A percentile compares a stretch with the other conserved stretches of the same genome.
phyloP scores from a whole-genome alignment of 805 yeast species.

The Metschnikowia anglica region DNA sequence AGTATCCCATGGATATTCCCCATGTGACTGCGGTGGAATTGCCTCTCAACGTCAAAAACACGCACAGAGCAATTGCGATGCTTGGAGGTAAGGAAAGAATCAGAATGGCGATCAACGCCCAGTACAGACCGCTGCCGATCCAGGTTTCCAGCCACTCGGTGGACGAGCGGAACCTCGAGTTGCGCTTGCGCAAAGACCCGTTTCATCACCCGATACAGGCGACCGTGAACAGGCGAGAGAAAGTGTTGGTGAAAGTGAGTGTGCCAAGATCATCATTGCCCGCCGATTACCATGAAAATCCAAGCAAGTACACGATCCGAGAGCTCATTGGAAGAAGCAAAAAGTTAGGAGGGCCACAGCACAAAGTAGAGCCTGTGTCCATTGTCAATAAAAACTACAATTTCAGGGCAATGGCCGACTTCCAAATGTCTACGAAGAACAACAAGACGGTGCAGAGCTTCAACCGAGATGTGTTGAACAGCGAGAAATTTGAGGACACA shows the following conservation, averaged over 20 bases:
- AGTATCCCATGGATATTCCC: conserved; percentile 68
- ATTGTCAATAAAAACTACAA: conserved; percentile 66
- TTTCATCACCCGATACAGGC: conserved; percentile 66
- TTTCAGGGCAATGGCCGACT: conserved; percentile 86
- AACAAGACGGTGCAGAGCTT: conserved; percentile 40
- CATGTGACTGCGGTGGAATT: conserved; percentile 73
- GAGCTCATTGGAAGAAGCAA: conserved; percentile 39
- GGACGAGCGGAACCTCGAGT: conserved; percentile 40
- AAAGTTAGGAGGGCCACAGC: conserved; percentile 23
- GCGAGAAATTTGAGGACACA: conserved; percentile 26
- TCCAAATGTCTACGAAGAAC: conserved; percentile 66
- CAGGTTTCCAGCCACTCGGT: conserved; percentile 24
- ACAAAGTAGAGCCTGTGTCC: conserved; percentile 59
- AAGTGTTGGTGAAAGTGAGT: conserved; percentile 56
- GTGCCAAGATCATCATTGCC: conserved; percentile 56
- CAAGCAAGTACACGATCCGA: conserved; percentile 41
- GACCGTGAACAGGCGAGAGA: conserved; percentile 50
- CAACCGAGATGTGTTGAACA: conserved; percentile 26
- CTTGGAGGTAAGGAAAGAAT: conserved; percentile 61
- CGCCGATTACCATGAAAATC: conserved; percentile 30
- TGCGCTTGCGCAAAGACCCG: conserved; percentile 41
- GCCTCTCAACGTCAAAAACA: conserved; percentile 68
- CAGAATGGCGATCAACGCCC: conserved; percentile 40
- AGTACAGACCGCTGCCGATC: conserved; percentile 24
- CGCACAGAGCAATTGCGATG: conserved; percentile 61